Conservation (phyloP, 2,329 filamentous ascomycete species). For the Emergomyces orientalis region DNA sequence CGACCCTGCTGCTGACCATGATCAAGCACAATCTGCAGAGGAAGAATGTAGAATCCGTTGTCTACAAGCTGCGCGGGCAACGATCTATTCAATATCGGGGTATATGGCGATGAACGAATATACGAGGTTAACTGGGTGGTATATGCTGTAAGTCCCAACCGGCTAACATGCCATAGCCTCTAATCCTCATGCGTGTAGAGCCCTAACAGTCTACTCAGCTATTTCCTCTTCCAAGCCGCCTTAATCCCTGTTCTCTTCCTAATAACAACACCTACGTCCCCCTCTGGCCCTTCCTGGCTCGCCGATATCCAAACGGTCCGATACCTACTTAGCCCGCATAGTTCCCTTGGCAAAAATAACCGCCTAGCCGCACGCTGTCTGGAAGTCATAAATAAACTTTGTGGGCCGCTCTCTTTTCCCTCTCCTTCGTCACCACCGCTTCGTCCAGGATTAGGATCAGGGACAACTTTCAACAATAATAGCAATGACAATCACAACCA, state of each 20-base stretch:
- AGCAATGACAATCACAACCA: not conserved
- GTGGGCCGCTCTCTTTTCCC: not conserved
- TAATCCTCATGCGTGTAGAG: not conserved
- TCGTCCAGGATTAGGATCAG: not conserved
- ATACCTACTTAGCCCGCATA: not conserved
- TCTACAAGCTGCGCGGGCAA: conserved; percentile 33
- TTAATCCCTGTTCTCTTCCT: conserved; percentile 35
- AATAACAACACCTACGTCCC: not conserved
- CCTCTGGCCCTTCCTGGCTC: conserved; percentile 1
- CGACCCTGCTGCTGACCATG: too few species aligned
- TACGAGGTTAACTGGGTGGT: conserved; percentile 36
- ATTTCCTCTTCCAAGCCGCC: conserved; percentile 40
- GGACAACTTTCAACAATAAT: not conserved
- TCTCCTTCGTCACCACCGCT: not conserved
- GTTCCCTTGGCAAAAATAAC: conserved; percentile 1
- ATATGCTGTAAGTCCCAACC: conserved; percentile 26
- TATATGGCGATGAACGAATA: conserved; percentile 34
- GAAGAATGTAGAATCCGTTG: conserved; percentile 23
- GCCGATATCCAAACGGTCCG: not conserved
- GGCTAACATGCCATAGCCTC: not conserved
- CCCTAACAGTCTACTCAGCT: conserved; percentile 17
- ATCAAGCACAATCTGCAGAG: not conserved
- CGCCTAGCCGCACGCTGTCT: conserved; percentile 4
- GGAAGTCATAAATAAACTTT: conserved; percentile 3
- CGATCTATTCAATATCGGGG: conserved; percentile 34